A percentile compares a stretch with the other conserved stretches of the same genome.
Evolutionary conservation across 331 rosid genomes (phyloP).

Genomic region (Malus hybrid): DNA sequence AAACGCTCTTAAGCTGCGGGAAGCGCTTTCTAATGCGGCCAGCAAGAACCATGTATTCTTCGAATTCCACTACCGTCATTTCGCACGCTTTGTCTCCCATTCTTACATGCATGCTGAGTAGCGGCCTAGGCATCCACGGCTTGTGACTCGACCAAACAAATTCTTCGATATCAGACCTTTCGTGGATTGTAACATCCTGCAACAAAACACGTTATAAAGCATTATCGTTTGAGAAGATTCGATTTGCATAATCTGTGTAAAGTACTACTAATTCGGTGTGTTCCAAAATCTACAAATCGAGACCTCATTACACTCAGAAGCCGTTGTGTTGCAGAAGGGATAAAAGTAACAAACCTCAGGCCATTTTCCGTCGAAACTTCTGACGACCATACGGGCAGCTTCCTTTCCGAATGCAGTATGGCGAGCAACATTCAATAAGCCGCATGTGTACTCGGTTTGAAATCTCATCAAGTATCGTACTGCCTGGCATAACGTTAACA

Average conservation of each 20-base stretch:
- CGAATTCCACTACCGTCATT: constrained; percentile 75
- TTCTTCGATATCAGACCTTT: constrained; percentile 54
- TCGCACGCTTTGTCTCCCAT: constrained; percentile 96
- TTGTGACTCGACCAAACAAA: constrained; percentile 86
- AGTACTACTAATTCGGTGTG: no score
- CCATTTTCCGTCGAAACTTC: constrained; percentile 42
- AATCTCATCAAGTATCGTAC: constrained; percentile 89
- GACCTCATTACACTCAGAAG: no score
- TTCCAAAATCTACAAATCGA: no score
- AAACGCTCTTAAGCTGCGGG: constrained; percentile 61
- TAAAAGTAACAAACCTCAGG: constrained; percentile 45
- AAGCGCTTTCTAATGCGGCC: constrained; percentile 51
- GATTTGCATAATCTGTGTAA: no score
- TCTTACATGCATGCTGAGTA: constrained; percentile 87
- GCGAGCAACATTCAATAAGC: constrained; percentile 66
- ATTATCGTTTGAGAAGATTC: neutral
- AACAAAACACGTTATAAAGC: neutral
- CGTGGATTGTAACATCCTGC: constrained; percentile 30
- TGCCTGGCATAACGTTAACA: constrained; percentile 38
- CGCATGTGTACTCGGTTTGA: constrained; percentile 72
- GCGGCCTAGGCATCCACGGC: constrained; percentile 83
- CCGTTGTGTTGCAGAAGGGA: neutral
- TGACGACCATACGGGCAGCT: constrained; percentile 67
- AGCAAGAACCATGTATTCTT: constrained; percentile 76
- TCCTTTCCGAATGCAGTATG: constrained; percentile 76